Base-by-base conservation (phyloP, 2,329 filamentous ascomycete species). In the Celoporthe dispersa region DNA sequence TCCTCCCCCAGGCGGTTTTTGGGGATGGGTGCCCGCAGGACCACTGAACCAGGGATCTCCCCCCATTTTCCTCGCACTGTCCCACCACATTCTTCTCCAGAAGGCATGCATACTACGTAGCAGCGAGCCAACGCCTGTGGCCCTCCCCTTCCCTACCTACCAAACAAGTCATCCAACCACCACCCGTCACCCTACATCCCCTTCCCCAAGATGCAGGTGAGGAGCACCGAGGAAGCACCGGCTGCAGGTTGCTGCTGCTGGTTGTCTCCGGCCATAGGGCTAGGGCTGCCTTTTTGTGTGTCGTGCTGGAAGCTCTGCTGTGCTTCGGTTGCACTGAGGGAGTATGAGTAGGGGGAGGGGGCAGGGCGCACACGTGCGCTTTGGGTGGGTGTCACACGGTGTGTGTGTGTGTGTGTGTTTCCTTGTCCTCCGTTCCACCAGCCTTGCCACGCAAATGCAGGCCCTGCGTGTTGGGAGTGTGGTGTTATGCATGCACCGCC, bases 221-320 rank as follows among this genome's bases (percentile, higher is more conserved):
- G 64, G 55, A 63, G 55, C 64, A 68, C 68, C 68, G 70, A 68
- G 55, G 63, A 70, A 70, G 68, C 55, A 64, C 68, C 68, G 66
- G 51, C 35, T 28, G 44, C 37, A 41, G 63, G 60, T 48, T n/a
- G n/a, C 44, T 55, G 19, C 35, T 55, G 31, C 22, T 19, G 12
- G 9, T 19, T 31, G 14, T 53, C 44, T 72, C 57, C 25, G 64
- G 33, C 39, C 68, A 59, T 62, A 64, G 63, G 67, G 70, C 67
- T 67, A 31, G 59, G 66, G 33, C 22, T 16, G 33, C n/a, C 33
- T 28, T 9, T 35, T 14, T 44, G 19, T 64, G 37, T 66, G n/a
- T 28, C 35, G 16, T 12, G 14, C 37, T 41, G 7, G 16, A 31
- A 61, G 28, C 7, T 22, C 51, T 62, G 53, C 37, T 62, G 69